Percentiles rank a stretch among this genome's conserved stretches.
Evolutionary conservation across 371 early-diverging fungal species (phyloP).

Genomic region (Zancudomyces culisetae): DNA sequence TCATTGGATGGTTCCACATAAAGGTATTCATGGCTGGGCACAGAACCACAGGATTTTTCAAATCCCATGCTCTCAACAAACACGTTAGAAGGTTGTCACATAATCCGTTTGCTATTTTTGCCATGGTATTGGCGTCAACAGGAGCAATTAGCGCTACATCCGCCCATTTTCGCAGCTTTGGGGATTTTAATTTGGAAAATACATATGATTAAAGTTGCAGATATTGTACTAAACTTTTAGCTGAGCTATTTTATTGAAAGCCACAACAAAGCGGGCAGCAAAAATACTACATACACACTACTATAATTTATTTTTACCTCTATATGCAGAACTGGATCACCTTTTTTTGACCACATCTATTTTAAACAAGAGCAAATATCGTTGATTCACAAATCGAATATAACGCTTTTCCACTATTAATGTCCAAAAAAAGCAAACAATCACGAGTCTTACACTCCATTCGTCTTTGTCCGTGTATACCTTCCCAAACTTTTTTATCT

Average conservation of each 20-base stretch:
- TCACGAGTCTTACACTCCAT: conserved; percentile 39
- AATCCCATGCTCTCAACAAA: conserved; percentile 79
- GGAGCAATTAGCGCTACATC: conserved; percentile 79
- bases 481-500: conserved; percentile 13
- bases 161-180: conserved; percentile 79
- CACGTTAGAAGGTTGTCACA: conserved; percentile 93
- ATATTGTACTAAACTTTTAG: neutral
- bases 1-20: conserved; percentile 92
- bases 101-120: conserved; percentile 73
- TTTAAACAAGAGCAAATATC: neutral
- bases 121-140: conserved; percentile 84
- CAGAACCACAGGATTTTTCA: conserved; percentile 39
- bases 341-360: conserved; percentile 56
- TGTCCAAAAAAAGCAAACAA: neutral
- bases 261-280: neutral
- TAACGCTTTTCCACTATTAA: neutral
- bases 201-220: neutral
- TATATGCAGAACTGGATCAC: conserved; percentile 88
- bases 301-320: conserved; percentile 31
- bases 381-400: neutral
- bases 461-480: conserved; percentile 68
- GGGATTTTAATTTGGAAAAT: neutral
- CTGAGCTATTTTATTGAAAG: neutral
- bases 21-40: conserved; percentile 95
- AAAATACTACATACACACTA: neutral